A percentile compares a stretch with the other conserved stretches of the same genome.
Conservation (phyloP, 2,329 filamentous ascomycete species). For the Bisporella sp. region DNA sequence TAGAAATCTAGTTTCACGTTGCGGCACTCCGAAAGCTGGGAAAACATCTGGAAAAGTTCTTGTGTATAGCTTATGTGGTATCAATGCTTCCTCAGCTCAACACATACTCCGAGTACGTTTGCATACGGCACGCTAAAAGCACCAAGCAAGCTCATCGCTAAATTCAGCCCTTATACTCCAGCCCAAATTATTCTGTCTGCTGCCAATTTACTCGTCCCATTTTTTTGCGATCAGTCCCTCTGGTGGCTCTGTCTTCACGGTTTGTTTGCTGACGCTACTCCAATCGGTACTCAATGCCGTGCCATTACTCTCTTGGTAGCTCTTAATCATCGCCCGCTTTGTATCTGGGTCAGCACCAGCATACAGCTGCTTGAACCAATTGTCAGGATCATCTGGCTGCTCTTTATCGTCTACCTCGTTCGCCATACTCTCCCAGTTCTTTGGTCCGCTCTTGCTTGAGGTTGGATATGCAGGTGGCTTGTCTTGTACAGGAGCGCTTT, state of each 20-base stretch:
- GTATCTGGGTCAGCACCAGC: conserved; percentile 70
- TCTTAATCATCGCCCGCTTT: conserved; percentile 95
- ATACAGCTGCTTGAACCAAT: conserved; percentile 89
- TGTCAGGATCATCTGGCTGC: conserved; percentile 60
- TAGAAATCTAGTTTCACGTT: too few species aligned
- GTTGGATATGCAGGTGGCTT: conserved; percentile 68
- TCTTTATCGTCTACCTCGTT: conserved; percentile 46
- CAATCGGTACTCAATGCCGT: conserved; percentile 91
- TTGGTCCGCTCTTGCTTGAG: conserved; percentile 74
- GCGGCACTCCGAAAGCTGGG: too few species aligned
- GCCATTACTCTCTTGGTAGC: conserved; percentile 87
- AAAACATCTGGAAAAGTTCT: too few species aligned
- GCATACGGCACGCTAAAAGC: too few species aligned
- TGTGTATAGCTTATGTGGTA: too few species aligned
- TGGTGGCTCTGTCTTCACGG: conserved; percentile 66
- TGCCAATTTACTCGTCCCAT: conserved; percentile 37
- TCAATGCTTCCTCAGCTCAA: too few species aligned
- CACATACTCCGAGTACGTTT: too few species aligned
- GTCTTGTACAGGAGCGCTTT: conserved; percentile 11
- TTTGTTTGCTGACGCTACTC: conserved; percentile 67
- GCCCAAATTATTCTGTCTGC: too few species aligned
- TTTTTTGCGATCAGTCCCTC: conserved; percentile 73
- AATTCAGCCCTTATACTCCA: too few species aligned
- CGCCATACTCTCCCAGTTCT: conserved; percentile 85
- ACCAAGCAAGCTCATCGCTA: too few species aligned